These are phyloP conservation scores for Mycena indigotica DNA, from an alignment of 768 basidiomycete species.

Conservation along the genomic window DNA sequence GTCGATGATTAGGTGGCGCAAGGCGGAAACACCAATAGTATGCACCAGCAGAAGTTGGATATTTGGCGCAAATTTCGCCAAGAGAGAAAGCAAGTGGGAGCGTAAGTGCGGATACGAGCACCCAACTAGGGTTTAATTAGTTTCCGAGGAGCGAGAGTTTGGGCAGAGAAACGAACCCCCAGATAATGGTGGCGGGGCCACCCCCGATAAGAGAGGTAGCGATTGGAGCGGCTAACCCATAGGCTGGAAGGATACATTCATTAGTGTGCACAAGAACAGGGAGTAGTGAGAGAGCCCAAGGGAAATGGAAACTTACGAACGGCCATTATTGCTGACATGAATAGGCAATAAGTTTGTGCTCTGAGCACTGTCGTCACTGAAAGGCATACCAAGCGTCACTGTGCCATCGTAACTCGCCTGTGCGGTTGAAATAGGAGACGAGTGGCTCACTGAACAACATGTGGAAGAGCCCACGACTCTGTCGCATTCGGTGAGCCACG, in stretches of 20 bases:
- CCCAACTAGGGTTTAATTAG: constrained; percentile 40
- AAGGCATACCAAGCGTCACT: constrained; percentile 52
- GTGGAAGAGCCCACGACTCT: constrained; percentile 56
- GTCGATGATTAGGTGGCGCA: constrained; percentile 50
- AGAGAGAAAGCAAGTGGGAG: constrained; percentile 54
- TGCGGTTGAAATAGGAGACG: not conserved
- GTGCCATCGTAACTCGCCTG: not conserved
- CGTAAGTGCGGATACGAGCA: constrained; percentile 51
- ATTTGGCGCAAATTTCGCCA: constrained; percentile 61
- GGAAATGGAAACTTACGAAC: constrained; percentile 48
- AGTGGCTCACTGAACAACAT: constrained; percentile 52
- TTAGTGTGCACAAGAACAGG: no score
- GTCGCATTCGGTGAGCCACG: not conserved
- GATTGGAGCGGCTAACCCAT: constrained; percentile 57
- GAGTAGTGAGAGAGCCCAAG: no score
- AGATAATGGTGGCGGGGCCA: constrained; percentile 58
- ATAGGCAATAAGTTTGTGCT: not conserved
- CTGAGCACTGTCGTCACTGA: not conserved
- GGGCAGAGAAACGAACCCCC: constrained; percentile 41
- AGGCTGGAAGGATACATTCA: constrained; percentile 38
- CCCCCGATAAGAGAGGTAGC: constrained; percentile 57
- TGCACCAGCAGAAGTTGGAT: constrained; percentile 62
- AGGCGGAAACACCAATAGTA: constrained; percentile 71
- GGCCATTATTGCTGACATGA: constrained; percentile 54
- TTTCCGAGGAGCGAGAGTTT: not conserved